Percentiles rank a stretch among this genome's conserved stretches.
Evolutionary conservation across 371 early-diverging fungal genomes (phyloP).

Genomic region (Dentiscutata heterogama): DNA sequence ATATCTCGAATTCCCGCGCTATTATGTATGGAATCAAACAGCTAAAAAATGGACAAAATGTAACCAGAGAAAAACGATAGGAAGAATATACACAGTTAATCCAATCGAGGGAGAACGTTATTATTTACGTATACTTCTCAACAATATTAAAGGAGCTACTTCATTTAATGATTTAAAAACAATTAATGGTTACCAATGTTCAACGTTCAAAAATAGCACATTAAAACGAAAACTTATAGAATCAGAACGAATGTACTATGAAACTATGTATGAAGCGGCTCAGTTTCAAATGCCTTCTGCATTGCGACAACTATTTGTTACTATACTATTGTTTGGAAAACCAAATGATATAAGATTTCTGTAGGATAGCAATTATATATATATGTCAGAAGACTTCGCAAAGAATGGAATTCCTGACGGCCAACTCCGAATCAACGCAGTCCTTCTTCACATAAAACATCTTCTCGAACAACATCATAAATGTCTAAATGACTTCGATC

Average conservation of each 20-base stretch:
- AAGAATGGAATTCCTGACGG: too few relatives aligned
- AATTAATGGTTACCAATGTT: not conserved
- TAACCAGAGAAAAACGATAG: slow-evolving; percentile 10
- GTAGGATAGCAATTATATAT: not conserved
- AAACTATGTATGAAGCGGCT: slow-evolving; percentile 24
- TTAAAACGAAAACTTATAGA: slow-evolving; percentile 7
- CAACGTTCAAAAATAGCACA: slow-evolving; percentile 21
- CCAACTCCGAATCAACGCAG: too few relatives aligned
- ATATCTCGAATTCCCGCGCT: slow-evolving; percentile 41
- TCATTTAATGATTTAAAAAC: slow-evolving; percentile 13
- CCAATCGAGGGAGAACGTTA: slow-evolving; percentile 1
- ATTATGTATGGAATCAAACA: slow-evolving; percentile 1
- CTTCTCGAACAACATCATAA: not conserved
- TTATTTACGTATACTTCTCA: slow-evolving; percentile 39
- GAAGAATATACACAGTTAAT: slow-evolving; percentile 44
- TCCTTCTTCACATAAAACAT: not conserved
- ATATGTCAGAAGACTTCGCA: too few relatives aligned
- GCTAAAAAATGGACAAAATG: slow-evolving; percentile 6
- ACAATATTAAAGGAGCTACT: slow-evolving; percentile 24
- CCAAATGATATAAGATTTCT: not conserved
- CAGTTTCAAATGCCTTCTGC: not conserved
- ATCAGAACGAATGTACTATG: slow-evolving; percentile 16
- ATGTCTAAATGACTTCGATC: not conserved
- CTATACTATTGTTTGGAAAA: not conserved
- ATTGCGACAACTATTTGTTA: not conserved